A percentile compares a stretch with the other conserved stretches of the same genome.
phyloP scores from a whole-genome alignment of 2,329 filamentous ascomycete genomes.

The Colletotrichum camelliae region DNA sequence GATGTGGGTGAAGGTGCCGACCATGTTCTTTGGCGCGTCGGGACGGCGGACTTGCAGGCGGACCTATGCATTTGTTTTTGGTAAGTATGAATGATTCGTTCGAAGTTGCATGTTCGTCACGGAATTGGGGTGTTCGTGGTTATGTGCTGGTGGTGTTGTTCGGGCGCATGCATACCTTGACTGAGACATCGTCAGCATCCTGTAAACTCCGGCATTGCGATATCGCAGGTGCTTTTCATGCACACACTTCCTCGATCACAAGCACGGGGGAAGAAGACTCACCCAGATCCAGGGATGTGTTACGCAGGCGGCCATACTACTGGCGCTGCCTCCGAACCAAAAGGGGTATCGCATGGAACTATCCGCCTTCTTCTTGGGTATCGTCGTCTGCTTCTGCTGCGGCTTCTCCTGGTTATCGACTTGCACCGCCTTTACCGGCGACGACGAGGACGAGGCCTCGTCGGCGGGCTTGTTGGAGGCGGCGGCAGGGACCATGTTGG shows the following conservation, averaged over 20 bases:
- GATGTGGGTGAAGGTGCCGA: slow-evolving; percentile 85
- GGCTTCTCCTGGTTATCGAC: not conserved
- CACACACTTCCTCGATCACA: not conserved
- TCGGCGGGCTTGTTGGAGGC: slow-evolving; percentile 7
- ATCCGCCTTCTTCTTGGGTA: slow-evolving; percentile 41
- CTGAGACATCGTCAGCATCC: slow-evolving; percentile 33
- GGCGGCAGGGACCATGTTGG: slow-evolving; percentile 24
- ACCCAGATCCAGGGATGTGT: slow-evolving; percentile 94
- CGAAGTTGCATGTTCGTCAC: not conserved
- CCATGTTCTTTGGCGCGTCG: slow-evolving; percentile 80
- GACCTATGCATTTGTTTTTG: slow-evolving; percentile 58
- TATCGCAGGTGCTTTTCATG: not conserved
- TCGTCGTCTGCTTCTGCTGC: slow-evolving; percentile 4
- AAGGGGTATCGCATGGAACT: slow-evolving; percentile 71
- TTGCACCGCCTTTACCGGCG: not conserved
- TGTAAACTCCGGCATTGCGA: not conserved
- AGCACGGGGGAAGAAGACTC: slow-evolving; percentile 40
- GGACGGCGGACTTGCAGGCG: slow-evolving; percentile 84
- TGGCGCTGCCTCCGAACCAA: slow-evolving; percentile 97
- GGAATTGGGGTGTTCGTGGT: not conserved
- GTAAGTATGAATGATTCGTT: not conserved
- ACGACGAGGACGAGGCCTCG: not conserved
- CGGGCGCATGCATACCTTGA: slow-evolving; percentile 49
- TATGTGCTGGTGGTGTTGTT: not conserved
- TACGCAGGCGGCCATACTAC: slow-evolving; percentile 87